Conservation (phyloP, 2,329 filamentous ascomycete species). For the Xylaria arbuscula region DNA sequence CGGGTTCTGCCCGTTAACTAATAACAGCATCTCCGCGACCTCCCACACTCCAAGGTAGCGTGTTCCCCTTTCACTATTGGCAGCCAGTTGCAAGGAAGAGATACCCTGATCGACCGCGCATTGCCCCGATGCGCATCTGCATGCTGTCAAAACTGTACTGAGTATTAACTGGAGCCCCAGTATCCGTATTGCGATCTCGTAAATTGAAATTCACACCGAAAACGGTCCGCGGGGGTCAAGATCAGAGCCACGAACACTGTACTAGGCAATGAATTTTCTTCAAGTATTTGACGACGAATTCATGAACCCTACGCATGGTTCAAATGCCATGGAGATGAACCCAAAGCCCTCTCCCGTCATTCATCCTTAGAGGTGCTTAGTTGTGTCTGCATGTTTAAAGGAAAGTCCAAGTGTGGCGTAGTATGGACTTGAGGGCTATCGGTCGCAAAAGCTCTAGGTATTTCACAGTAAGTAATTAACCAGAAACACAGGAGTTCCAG, state of each 20-base stretch:
- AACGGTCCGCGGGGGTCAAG: background rate
- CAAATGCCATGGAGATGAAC: background rate
- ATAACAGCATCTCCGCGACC: background rate
- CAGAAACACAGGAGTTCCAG: background rate
- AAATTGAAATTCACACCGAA: background rate
- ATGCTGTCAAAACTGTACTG: background rate
- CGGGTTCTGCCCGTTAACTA: background rate
- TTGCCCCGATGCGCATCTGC: background rate
- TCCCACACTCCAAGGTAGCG: background rate
- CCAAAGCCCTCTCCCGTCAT: background rate
- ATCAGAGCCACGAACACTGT: background rate
- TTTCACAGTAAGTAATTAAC: background rate
- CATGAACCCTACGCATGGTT: background rate
- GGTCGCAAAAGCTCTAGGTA: background rate
- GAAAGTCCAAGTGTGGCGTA: background rate
- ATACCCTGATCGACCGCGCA: too few species aligned
- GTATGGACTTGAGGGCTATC: background rate
- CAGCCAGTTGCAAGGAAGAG: background rate
- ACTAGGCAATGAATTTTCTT: background rate
- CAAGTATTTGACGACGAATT: background rate
- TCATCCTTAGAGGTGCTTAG: background rate
- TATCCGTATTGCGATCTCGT: too few species aligned
- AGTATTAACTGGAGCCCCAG: background rate
- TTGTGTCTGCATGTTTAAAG: background rate
- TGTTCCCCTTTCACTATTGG: background rate